Conservation (phyloP, 768 basidiomycete species). For the Amanita phalloides region DNA sequence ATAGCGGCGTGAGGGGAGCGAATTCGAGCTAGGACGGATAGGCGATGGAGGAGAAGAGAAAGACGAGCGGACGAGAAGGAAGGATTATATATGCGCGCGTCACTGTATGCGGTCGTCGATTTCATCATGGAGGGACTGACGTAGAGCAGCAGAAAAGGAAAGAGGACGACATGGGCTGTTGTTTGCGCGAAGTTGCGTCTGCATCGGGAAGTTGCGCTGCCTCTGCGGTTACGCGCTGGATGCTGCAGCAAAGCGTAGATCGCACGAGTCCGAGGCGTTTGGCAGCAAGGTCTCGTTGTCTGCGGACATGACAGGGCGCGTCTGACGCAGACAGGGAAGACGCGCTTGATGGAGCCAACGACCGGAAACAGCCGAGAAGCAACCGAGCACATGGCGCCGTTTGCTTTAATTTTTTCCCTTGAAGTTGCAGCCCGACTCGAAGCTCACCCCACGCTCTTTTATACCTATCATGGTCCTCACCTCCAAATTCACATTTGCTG, state of each 20-base stretch:
- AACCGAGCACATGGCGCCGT: background rate
- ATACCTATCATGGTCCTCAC: slow-evolving; percentile 3
- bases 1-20: slow-evolving; percentile 5
- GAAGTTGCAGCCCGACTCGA: background rate
- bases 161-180: slow-evolving; percentile 1
- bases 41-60: slow-evolving; percentile 3
- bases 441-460: slow-evolving; percentile 7
- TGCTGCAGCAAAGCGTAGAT: background rate
- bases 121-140: slow-evolving; percentile 6
- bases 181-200: background rate
- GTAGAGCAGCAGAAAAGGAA: slow-evolving; percentile 5
- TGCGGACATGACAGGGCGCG: background rate
- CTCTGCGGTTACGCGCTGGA: background rate
- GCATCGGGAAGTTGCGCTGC: background rate
- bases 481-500: background rate
- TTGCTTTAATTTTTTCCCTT: background rate
- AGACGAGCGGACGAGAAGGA: background rate
- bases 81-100: slow-evolving; percentile 5
- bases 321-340: background rate
- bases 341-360: background rate
- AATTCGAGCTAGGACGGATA: slow-evolving; percentile 6
- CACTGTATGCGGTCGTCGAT: slow-evolving; percentile 6
- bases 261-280: background rate
- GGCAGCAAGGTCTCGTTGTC: background rate
- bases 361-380: slow-evolving; percentile 2